Evolutionary conservation across 176 grass and related monocot species (phyloP), one percentile per base, ranked within the genome.

Genomic region (Avena atlantica): DNA sequence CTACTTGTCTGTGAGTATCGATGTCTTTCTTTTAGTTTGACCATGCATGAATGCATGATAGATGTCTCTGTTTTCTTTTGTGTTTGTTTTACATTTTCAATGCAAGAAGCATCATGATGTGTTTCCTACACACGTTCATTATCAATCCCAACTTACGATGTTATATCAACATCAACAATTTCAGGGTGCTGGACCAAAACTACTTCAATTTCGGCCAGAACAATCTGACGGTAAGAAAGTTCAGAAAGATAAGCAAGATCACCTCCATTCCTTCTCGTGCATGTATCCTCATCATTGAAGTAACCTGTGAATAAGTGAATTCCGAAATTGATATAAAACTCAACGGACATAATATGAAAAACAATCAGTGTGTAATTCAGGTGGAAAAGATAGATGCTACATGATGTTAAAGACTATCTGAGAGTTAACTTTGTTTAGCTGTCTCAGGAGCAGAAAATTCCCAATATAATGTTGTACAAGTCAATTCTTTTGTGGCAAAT

Each of bases 191-290:
- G 42, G 12, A 92, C 74, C 88, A 95, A 50, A 79, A 98, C 47
- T 72, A 75, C 88, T 89, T 95, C 95, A 52, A 98, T 69, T 63
- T 93, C 95, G 79, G 89, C 88, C 76, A 91, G 95, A 80, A 91
- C 87, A 89, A 98, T 92, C 93, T 95, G 89, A 90, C 31, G 49
- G 49, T 50, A 50, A 53, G 3, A 15, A 15, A 53, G 23, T 42
- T 37, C 8, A 37, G 2, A 12, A 42, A 29, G 34, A 74, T 16
- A 92, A 56, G 89, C 93, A 78, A 89, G 53, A 51, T 98, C 93
- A 74, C 93, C 95, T 31, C 87, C 88, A 85, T 79, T 71, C 0
- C 86, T 83, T 57, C 70, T 79, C 56, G 50, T 51, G 24, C 79
- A 85, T 56, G 80, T 67, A 68, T 75, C 53, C 53, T 92, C 86